A percentile compares a stretch with the other conserved stretches of the same genome.
Evolutionary conservation across 116 monocot species (phyloP).

Genomic region (Dioscorea cayenensis): DNA sequence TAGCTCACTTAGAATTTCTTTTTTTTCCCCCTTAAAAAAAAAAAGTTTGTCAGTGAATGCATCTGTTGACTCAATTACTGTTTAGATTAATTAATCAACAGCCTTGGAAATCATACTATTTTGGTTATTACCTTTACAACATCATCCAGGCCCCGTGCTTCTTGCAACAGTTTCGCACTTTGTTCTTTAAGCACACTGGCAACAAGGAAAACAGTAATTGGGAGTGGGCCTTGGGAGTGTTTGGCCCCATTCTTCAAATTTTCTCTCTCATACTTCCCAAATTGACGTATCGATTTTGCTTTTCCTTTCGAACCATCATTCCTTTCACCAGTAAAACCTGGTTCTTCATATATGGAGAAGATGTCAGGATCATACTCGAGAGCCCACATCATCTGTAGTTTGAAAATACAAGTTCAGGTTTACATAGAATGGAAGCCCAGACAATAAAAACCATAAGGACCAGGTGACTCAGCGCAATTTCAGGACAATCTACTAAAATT

Average conservation of each 20-base stretch:
- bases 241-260: conserved; percentile 65
- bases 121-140: conserved; percentile 69
- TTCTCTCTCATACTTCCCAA: conserved; percentile 91
- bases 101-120: neutral
- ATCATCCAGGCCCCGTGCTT: conserved; percentile 96
- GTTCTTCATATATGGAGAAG: conserved; percentile 69
- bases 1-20: no score
- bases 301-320: conserved; percentile 58
- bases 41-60: no score
- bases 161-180: conserved; percentile 75
- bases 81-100: no score
- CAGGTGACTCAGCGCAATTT: neutral
- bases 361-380: conserved; percentile 86
- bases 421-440: neutral
- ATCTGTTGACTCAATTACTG: no score
- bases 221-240: conserved; percentile 50
- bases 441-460: neutral
- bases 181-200: conserved; percentile 91
- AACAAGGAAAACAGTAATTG: conserved; percentile 95
- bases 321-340: conserved; percentile 28
- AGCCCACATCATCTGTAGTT: conserved; percentile 98
- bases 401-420: neutral
- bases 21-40: no score
- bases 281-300: conserved; percentile 68
- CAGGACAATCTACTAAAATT: no score